These are phyloP conservation scores for Yarrowia sp. DNA, from an alignment of 805 yeast genomes.

Conservation along the genomic window DNA sequence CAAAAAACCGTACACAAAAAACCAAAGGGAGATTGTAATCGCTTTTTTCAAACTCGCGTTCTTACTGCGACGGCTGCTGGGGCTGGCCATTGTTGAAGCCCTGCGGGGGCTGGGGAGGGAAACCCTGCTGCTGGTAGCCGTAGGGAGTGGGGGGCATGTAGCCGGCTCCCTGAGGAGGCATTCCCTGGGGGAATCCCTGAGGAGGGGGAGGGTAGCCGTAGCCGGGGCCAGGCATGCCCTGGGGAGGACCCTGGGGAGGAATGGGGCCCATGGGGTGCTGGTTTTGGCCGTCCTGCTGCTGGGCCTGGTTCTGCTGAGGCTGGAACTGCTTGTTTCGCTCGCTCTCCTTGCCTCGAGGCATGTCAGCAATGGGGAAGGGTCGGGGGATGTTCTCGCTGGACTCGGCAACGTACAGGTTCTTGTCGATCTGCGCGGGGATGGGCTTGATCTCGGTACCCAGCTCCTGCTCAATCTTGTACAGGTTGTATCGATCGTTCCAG, in stretches of 20 bases:
- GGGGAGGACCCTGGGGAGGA: slow-evolving; percentile 21
- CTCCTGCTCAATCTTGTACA: slow-evolving; percentile 95
- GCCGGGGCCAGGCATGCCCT: slow-evolving; percentile 26
- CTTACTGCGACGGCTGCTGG: slow-evolving; percentile 24
- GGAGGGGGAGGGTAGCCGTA: slow-evolving; percentile 29
- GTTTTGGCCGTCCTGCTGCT: slow-evolving; percentile 25
- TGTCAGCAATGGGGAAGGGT: slow-evolving; percentile 75
- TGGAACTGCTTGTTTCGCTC: slow-evolving; percentile 27
- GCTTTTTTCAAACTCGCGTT: slow-evolving; percentile 6
- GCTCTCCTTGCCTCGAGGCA: slow-evolving; percentile 33
- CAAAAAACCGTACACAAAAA: slow-evolving; percentile 25
- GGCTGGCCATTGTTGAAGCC: slow-evolving; percentile 26
- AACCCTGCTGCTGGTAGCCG: slow-evolving; percentile 17
- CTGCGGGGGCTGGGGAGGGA: slow-evolving; percentile 27
- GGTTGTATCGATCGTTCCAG: slow-evolving; percentile 92
- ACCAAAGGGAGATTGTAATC: slow-evolving; percentile 20
- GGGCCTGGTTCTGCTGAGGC: slow-evolving; percentile 20
- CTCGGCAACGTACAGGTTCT: slow-evolving; percentile 74
- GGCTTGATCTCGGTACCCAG: slow-evolving; percentile 96
- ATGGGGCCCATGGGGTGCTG: slow-evolving; percentile 24
- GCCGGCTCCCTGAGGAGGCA: slow-evolving; percentile 29
- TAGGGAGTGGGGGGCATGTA: slow-evolving; percentile 26
- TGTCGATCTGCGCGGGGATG: slow-evolving; percentile 91
- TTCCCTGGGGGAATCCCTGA: slow-evolving; percentile 22
- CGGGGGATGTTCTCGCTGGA: slow-evolving; percentile 67